A percentile compares a stretch with the other conserved stretches of the same genome.
Conservation (phyloP, 345 rosid species). For the Eucalyptus regnans region DNA sequence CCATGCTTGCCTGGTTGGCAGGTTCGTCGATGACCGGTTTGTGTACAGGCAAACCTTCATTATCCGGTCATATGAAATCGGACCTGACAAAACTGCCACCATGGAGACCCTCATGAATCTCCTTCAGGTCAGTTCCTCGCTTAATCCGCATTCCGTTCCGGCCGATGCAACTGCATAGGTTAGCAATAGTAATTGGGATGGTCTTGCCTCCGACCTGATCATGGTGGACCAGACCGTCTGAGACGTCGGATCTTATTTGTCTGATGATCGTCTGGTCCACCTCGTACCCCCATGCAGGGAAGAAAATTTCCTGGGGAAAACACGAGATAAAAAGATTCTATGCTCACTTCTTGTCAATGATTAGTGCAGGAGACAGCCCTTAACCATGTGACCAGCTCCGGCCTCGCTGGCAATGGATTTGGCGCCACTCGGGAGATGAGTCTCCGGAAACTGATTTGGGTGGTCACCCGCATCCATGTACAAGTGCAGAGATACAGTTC, state of each 20-base stretch:
- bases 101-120: slow-evolving; percentile 70
- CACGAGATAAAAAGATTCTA: background rate
- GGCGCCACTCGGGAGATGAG: slow-evolving; percentile 63
- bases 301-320: background rate
- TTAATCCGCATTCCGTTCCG: background rate
- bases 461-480: slow-evolving; percentile 46
- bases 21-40: slow-evolving; percentile 40
- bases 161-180: background rate
- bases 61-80: slow-evolving; percentile 61
- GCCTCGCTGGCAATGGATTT: slow-evolving; percentile 54
- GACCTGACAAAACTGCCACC: slow-evolving; percentile 61
- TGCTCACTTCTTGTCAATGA: background rate
- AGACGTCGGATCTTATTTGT: background rate
- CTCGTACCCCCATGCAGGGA: background rate
- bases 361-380: slow-evolving; percentile 51
- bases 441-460: slow-evolving; percentile 51
- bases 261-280: background rate
- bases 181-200: background rate
- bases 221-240: background rate
- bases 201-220: background rate
- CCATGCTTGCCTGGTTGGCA: slow-evolving; percentile 27
- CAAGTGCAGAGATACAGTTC: slow-evolving; percentile 44
- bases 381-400: slow-evolving; percentile 47
- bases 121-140: slow-evolving; percentile 27
- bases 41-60: slow-evolving; percentile 44